These are phyloP conservation scores for Xanthoceras sorbifolium DNA, from an alignment of 345 rosid species.

Conservation along the genomic window DNA sequence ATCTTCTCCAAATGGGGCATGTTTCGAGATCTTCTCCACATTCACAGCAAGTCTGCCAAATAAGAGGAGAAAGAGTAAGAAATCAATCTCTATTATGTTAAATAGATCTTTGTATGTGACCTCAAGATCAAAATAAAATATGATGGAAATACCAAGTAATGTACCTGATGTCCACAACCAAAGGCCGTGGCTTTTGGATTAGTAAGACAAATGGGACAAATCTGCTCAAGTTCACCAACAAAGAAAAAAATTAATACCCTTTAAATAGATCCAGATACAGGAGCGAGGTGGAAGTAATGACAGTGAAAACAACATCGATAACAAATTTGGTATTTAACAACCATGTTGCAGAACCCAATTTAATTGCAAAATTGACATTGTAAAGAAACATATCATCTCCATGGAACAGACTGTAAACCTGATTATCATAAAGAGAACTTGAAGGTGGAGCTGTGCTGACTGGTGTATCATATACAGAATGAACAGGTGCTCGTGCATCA, in stretches of 20 bases:
- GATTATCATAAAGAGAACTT: conserved; percentile 41
- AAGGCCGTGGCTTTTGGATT: conserved; percentile 75
- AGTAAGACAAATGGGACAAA: conserved; percentile 70
- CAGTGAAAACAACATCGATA: not conserved
- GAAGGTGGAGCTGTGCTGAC: conserved; percentile 40
- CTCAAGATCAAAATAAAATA: conserved; percentile 10
- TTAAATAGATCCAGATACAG: not conserved
- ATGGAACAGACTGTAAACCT: conserved; percentile 39
- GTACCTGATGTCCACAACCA: conserved; percentile 87
- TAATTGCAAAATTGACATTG: not conserved
- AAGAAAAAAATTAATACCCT: not conserved
- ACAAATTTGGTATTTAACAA: not conserved
- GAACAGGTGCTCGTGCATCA: conserved; percentile 22
- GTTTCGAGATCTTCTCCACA: conserved; percentile 65
- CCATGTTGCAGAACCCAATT: not conserved
- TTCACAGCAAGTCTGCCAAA: conserved; percentile 58
- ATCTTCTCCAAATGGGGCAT: conserved; percentile 75
- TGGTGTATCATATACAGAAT: conserved; percentile 35
- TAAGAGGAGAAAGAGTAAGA: not conserved
- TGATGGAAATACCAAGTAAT: not conserved
- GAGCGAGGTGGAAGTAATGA: not conserved
- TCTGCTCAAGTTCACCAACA: conserved; percentile 36
- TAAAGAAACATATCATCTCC: not conserved
- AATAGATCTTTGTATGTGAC: not conserved
- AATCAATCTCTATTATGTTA: not conserved